These are phyloP conservation scores for Trypanosoma rangeli DNA, from an alignment of 208 protist genomes.

Conservation along the genomic window DNA sequence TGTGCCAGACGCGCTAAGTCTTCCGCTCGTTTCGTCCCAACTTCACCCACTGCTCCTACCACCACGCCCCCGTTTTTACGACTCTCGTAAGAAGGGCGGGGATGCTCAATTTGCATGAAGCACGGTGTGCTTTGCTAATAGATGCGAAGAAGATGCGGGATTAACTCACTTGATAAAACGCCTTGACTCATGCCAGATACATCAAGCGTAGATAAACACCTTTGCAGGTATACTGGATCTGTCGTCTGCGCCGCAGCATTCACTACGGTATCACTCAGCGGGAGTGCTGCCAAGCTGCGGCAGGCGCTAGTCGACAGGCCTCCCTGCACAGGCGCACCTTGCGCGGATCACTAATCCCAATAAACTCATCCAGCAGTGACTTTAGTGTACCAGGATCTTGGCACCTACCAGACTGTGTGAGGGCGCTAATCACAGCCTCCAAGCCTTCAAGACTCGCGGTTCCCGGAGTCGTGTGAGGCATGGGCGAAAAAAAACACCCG, in stretches of 20 bases:
- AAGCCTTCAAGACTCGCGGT: constrained; percentile 5
- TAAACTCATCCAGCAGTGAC: constrained; percentile 23
- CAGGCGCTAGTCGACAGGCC: constrained; percentile 32
- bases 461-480: neutral
- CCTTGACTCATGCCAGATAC: neutral
- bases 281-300: constrained; percentile 9
- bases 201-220: constrained; percentile 21
- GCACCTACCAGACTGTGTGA: constrained; percentile 4
- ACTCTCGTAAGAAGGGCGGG: neutral
- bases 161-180: neutral
- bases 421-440: constrained; percentile 15
- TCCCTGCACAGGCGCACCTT: constrained; percentile 28
- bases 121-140: constrained; percentile 34
- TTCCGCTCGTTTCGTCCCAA: neutral
- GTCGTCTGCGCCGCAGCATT: constrained; percentile 28
- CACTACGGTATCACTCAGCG: constrained; percentile 21
- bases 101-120: constrained; percentile 12
- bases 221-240: constrained; percentile 23
- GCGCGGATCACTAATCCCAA: constrained; percentile 21
- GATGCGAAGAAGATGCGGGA: constrained; percentile 21
- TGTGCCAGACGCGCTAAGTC: neutral
- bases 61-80: neutral
- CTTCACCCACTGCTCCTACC: neutral
- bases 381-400: constrained; percentile 11
- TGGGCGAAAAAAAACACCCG: constrained; percentile 8